Evolutionary conservation across 306 rosid genomes (phyloP), one percentile per base, ranked within the genome.

Genomic region (Lotus japonicus): DNA sequence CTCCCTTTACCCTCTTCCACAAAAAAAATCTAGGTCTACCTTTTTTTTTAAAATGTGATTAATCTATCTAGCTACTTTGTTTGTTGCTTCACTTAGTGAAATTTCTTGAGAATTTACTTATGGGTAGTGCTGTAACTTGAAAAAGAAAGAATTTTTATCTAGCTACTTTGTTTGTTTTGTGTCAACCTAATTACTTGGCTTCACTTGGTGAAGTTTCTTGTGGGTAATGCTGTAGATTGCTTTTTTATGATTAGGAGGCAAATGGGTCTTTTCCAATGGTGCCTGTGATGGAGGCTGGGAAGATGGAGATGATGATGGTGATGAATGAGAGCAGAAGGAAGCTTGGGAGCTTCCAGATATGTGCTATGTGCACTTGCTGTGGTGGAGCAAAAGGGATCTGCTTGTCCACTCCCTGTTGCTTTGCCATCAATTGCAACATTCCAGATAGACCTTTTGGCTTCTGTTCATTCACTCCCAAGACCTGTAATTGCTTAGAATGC

Each of bases 401-500:
- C 79, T 80, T 95, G 84, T 91, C 99, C 15, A 84, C 97, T 71
- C 97, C 97, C 0, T 95, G 99, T 80, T 95, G 99, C 89, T 95
- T 87, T 79, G 96, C 99, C 60, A 91, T 95, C 86, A 89, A 91
- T 80, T 95, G 99, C 92, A 88, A 95, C 86, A 89, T 95, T 68
- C 99, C 99, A 15, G 80, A 95, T 79, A 84, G 90, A 71, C 99
- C 99, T 45, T 95, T 91, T 80, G 99, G 99, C 28, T 91, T 95
- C 83, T 95, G 99, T 75, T 88, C 99, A 51, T 91, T 95, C 92
- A 86, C 95, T 4, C 99, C 99, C 68, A 95, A 83, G 89, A 81
- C 92, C 79, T 95, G 99, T 85, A 95, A 95, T 86, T 95, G 99
- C 95, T 84, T 95, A 77, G 96, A 92, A 65, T 95, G 99, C 86